Percentiles rank a stretch among this genome's conserved stretches.
These are phyloP conservation scores for Phytophthora macrochlamydospora DNA, from an alignment of 352 stramenopile genomes.

Conservation along the genomic window DNA sequence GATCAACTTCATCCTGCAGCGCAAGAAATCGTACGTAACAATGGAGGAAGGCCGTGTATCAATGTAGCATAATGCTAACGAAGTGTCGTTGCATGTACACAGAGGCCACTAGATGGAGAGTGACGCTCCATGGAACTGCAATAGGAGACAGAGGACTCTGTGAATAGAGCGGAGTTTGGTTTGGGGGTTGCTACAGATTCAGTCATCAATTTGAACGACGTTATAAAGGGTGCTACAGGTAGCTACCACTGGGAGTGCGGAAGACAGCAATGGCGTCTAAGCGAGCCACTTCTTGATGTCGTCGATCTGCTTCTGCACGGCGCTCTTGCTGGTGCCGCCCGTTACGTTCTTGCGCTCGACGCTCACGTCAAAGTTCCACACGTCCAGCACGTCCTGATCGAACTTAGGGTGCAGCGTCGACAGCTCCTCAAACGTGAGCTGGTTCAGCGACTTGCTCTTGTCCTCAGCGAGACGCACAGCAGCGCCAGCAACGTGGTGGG, in stretches of 20 bases:
- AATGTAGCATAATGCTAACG: not conserved
- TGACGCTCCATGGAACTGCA: not conserved
- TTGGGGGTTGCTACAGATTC: not conserved
- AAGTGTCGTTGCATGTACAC: conserved; percentile 2
- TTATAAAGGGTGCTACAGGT: conserved; percentile 13
- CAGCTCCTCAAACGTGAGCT: conserved; percentile 92
- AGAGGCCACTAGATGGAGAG: conserved; percentile 23
- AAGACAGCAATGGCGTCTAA: conserved; percentile 13
- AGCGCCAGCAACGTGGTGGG: conserved; percentile 98
- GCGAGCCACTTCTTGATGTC: conserved; percentile 77
- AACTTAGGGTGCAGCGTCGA: conserved; percentile 89
- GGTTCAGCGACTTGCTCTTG: conserved; percentile 80
- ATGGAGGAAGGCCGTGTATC: too few relatives aligned
- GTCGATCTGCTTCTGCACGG: conserved; percentile 82
- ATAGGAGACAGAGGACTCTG: not conserved
- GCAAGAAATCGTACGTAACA: conserved; percentile 76
- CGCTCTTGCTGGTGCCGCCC: conserved; percentile 80
- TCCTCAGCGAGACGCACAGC: conserved; percentile 93
- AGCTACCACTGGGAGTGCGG: too few relatives aligned
- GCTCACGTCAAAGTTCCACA: conserved; percentile 92
- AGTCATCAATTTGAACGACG: conserved; percentile 14
- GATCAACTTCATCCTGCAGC: conserved; percentile 84
- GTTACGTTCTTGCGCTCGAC: conserved; percentile 92
- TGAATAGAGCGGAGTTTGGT: not conserved
- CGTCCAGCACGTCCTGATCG: conserved; percentile 84